A percentile compares a stretch with the other conserved stretches of the same genome.
Conservation (phyloP, 2,329 filamentous ascomycete species). For the Neurospora crassa region DNA sequence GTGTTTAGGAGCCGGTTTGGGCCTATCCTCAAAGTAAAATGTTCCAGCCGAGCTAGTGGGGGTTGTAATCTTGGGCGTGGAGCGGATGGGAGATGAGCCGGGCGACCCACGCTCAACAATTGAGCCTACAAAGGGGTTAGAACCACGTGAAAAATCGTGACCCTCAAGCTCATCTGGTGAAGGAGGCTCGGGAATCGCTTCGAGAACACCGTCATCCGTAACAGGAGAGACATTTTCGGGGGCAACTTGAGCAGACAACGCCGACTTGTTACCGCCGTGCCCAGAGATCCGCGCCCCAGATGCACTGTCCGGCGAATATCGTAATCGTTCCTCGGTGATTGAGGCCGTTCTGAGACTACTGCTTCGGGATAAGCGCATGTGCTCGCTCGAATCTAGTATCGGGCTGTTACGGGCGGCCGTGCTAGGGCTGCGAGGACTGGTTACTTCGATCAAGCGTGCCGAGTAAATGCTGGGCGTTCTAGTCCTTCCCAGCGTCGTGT, state of each 20-base stretch:
- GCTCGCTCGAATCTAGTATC: conserved; percentile 31
- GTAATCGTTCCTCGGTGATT: conserved; percentile 29
- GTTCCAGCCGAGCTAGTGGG: conserved; percentile 23
- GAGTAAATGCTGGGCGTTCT: conserved; percentile 43
- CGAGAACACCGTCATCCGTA: conserved; percentile 7
- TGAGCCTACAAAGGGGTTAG: conserved; percentile 14
- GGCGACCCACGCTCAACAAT: conserved; percentile 11
- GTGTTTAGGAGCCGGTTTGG: conserved; percentile 26
- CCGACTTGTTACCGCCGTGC: conserved; percentile 14
- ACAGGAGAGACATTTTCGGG: conserved; percentile 8
- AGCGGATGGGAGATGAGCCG: conserved; percentile 17
- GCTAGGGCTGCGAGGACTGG: conserved; percentile 40
- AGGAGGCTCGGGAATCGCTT: conserved; percentile 6
- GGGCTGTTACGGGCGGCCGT: conserved; percentile 39
- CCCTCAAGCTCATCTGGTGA: background rate
- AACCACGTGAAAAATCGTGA: conserved; percentile 2
- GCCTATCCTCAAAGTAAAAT: conserved; percentile 25
- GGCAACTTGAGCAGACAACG: conserved; percentile 10
- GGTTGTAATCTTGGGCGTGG: conserved; percentile 25
- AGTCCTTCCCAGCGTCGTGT: conserved; percentile 26
- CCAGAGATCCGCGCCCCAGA: conserved; percentile 8
- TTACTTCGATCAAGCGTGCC: conserved; percentile 48
- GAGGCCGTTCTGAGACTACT: conserved; percentile 32
- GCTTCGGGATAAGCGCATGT: conserved; percentile 28
- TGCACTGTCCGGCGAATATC: conserved; percentile 9